Evolutionary conservation across 2,329 filamentous ascomycete species (phyloP).

Genomic region (Fusarium solani-melongenae): DNA sequence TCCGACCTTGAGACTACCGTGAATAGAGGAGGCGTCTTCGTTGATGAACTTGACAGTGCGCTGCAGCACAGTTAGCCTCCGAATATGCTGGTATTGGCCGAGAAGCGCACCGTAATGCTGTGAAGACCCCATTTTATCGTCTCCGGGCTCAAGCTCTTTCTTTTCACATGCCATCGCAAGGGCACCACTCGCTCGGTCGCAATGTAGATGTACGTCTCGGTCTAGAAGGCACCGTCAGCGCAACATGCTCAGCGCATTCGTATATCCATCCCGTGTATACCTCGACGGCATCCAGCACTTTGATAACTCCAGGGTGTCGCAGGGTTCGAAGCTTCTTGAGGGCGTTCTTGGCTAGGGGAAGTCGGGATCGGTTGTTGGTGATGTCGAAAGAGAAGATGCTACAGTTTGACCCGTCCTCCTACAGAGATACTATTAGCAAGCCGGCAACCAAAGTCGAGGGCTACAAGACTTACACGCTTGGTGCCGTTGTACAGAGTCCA

Average conservation of each 20-base stretch:
- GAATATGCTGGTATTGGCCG: background rate
- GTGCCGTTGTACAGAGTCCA: slow-evolving; percentile 98
- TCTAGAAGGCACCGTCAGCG: slow-evolving; percentile 63
- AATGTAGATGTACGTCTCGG: slow-evolving; percentile 94
- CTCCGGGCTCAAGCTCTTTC: slow-evolving; percentile 88
- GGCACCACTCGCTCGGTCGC: slow-evolving; percentile 92
- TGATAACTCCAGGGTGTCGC: slow-evolving; percentile 93
- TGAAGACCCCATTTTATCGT: slow-evolving; percentile 97
- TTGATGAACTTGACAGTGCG: slow-evolving; percentile 97
- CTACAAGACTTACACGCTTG: slow-evolving; percentile 72
- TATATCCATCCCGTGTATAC: slow-evolving; percentile 55
- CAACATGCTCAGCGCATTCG: background rate
- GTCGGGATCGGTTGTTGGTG: slow-evolving; percentile 78
- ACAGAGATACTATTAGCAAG: background rate
- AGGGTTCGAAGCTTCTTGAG: slow-evolving; percentile 93
- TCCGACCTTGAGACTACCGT: slow-evolving; percentile 85
- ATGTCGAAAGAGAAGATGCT: slow-evolving; percentile 98
- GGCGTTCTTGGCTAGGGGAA: slow-evolving; percentile 92
- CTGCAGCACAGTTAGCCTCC: slow-evolving; percentile 54
- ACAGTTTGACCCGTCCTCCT: slow-evolving; percentile 95
- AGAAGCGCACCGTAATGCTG: slow-evolving; percentile 75
- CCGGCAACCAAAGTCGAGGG: background rate
- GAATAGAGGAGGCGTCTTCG: slow-evolving; percentile 89
- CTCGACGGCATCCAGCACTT: slow-evolving; percentile 94
- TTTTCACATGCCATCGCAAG: slow-evolving; percentile 87